Evolutionary conservation across 768 basidiomycete species (phyloP).

Genomic region (Leucogyrophana mollusca): DNA sequence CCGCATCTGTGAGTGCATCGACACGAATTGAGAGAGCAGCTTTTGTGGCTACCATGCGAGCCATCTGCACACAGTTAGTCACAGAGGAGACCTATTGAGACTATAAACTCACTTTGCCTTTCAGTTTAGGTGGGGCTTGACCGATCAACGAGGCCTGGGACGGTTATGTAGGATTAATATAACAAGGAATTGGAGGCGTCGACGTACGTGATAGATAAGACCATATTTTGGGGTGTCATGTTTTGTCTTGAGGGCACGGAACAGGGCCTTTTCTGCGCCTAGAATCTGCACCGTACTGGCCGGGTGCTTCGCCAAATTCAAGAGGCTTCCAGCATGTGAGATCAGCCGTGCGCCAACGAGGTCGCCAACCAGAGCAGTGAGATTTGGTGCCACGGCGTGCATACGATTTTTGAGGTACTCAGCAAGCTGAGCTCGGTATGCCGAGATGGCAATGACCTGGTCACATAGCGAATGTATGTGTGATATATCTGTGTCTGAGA

Average conservation of each 20-base stretch:
- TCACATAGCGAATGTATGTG: slow-evolving; percentile 98
- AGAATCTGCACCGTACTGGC: slow-evolving; percentile 79
- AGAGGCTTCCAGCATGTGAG: slow-evolving; percentile 70
- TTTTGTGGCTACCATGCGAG: slow-evolving; percentile 99
- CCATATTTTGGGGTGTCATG: slow-evolving; percentile 99
- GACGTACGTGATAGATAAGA: slow-evolving; percentile 91
- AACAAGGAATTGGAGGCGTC: neutral
- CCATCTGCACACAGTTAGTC: slow-evolving; percentile 64
- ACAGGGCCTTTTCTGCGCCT: slow-evolving; percentile 76
- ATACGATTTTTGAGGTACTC: slow-evolving; percentile 98
- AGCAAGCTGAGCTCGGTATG: slow-evolving; percentile 91
- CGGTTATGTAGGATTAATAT: slow-evolving; percentile 3
- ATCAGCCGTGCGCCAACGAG: slow-evolving; percentile 75
- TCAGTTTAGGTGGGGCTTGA: slow-evolving; percentile 95
- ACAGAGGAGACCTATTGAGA: neutral
- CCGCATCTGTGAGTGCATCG: slow-evolving; percentile 90
- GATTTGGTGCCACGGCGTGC: slow-evolving; percentile 96
- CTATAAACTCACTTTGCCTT: slow-evolving; percentile 73
- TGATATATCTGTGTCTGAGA: slow-evolving; percentile 93
- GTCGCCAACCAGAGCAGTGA: slow-evolving; percentile 82
- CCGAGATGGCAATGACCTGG: slow-evolving; percentile 95
- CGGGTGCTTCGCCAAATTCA: slow-evolving; percentile 72
- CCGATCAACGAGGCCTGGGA: slow-evolving; percentile 88
- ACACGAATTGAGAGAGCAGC: slow-evolving; percentile 96
- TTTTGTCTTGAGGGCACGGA: slow-evolving; percentile 76